Base-by-base conservation (phyloP, 352 stramenopile species). In the Phytophthora pini region DNA sequence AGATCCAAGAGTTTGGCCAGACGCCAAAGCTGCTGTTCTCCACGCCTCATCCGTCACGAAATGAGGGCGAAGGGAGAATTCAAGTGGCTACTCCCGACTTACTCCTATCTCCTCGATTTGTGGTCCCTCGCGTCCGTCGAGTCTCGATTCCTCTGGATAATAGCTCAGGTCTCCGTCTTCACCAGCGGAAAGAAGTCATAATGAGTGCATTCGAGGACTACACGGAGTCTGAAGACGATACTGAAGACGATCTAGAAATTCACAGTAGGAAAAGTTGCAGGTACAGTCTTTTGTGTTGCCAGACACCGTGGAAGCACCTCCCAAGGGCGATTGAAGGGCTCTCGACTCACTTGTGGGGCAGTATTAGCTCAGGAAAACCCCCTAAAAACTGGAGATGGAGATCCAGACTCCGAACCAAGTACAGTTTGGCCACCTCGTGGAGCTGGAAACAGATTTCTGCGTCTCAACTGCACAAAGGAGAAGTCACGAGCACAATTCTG, bases 1-100 rank as follows among this genome's bases (percentile, higher is more conserved):
- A 98, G 68, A 98, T 98, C 52, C 88, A 97, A 66, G 89, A 98
- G 54, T 98, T 98, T 67, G 92, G 92, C 0, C 92, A 98, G 62
- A 98, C 90, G 4, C 92, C 92, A 12, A 94, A 83, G 57, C 63
- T 86, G 17, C 60, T 96, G 2, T 96, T 96, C 56, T 77, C 75
- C 24, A 87, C 77, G 29, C 72, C 85, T 3, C 88, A 96, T 60
- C 88, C 88, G 13, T 77, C 65, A 34, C 66, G 79, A 51, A 84
- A 75, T 34, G 78, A 81, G 17, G 60, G 70, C 12, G 72, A 82
- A 66, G 79, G 77, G 22, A 72, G 57, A 20, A 76, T 90, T 45
- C 38, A 86, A 56, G 62, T 88, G 15, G 81, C 79, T 13, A 84
- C 77, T 1, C 74, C 68, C 0, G 81, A 88, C 47, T 71, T 89